These are phyloP conservation scores for Pseudocercospora macadamiae DNA, from an alignment of 2,329 filamentous ascomycete genomes.

Conservation along the genomic window DNA sequence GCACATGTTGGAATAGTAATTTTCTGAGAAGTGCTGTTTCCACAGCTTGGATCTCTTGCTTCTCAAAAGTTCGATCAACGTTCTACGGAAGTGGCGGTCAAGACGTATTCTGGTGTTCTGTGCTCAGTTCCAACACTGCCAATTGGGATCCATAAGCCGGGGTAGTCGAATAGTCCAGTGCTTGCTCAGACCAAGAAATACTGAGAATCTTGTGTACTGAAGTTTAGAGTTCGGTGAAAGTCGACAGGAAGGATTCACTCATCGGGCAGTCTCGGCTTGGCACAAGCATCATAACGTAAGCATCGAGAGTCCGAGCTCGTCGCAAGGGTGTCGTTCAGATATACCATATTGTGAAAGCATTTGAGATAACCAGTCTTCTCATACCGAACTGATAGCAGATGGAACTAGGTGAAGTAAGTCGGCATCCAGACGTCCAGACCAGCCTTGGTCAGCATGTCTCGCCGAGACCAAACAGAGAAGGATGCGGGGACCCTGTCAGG, in stretches of 20 bases:
- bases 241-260: not conserved
- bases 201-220: constrained; percentile 3
- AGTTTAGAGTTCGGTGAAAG: constrained; percentile 1
- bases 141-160: not conserved
- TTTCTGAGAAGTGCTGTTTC: too few relatives aligned
- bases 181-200: not conserved
- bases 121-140: not conserved
- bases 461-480: not conserved
- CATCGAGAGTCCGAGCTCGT: not conserved
- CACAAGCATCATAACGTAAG: not conserved
- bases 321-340: too few relatives aligned
- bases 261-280: not conserved
- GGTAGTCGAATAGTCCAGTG: not conserved
- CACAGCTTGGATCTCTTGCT: not conserved
- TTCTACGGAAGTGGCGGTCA: constrained; percentile 3
- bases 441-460: constrained; percentile 1
- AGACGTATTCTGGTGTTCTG: not conserved
- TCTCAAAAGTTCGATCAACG: not conserved
- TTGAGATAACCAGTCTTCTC: too few relatives aligned
- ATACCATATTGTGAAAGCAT: too few relatives aligned
- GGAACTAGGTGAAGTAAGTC: too few relatives aligned
- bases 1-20: constrained; percentile 53
- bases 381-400: too few relatives aligned
- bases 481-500: too few relatives aligned
- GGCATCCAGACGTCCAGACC: too few relatives aligned